Base-by-base conservation (phyloP, 306 rosid species). In the Dalbergia cochinchinensis region DNA sequence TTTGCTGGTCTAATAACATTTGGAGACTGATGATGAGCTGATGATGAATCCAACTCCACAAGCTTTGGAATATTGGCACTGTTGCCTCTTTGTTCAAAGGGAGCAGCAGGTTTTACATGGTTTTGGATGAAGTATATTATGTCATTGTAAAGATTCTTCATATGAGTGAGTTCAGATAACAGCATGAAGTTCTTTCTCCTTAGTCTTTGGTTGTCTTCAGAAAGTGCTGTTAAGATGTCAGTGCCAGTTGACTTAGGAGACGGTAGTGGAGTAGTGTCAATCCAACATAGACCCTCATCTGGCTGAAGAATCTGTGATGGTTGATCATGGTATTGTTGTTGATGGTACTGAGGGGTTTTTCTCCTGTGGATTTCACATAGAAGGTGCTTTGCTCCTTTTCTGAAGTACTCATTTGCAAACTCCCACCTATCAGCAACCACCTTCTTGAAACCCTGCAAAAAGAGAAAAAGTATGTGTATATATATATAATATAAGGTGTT, bases 371-470 rank as follows among this genome's bases (percentile, higher is more conserved):
- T 92, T 82, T 87, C 92, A 35, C 86, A 81, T 31, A 92, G 37
- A 11, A 90, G 82, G 44, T 89, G 88, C 60, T 85, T 87, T 7
- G 88, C 88, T 79, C 97, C 97, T 90, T 82, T 92, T 74, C 73
- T 92, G 89, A 92, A 92, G 73, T 84, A 84, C 42, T 92, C 95
- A 68, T 92, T 92, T 64, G 95, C 89, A 63, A 92, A 92, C 67
- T 92, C 97, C 97, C 97, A 92, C 65, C 97, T 86, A 65, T 92
- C 95, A 48, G 97, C 88, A 12, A 88, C 97, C 31, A 87, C 83
- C 80, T 92, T 92, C 83, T 90, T 92, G 87, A 92, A 92, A 11
- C 97, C 97, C 97, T 92, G 80, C 54, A 73, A 67, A 0, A 58
- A 57, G 12, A 65, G 5, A 9, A 18, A 57, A 61, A 5, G 15